Base-by-base conservation (phyloP, 148 eudicot species). In the Rhododendron williamsianum region DNA sequence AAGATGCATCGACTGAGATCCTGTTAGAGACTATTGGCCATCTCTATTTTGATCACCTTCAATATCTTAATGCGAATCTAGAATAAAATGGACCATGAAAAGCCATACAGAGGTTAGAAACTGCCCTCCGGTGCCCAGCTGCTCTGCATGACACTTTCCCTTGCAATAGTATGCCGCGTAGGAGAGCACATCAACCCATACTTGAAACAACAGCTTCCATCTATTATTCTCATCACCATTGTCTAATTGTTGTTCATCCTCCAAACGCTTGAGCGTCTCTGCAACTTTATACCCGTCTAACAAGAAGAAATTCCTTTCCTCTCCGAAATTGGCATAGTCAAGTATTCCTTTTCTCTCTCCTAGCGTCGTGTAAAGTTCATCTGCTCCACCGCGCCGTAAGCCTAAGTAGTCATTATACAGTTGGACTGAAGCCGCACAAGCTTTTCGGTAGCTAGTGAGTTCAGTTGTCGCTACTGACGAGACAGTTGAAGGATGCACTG, bases 121-220 rank as follows among this genome's bases (percentile, higher is more conserved):
- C 58, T 79, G 54, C 35, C 82, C 82, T 52, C 82, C 82, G 48
- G 27, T 25, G 48, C 82, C 82, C 52, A 79, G 54, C 56, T 45
- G 82, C 0, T 79, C 35, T 5, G 58, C 82, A 79, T 79, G 82
- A 23, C 15, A 13, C n/a, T 79, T 27, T 43, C 82, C 82, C 54
- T 79, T 23, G 35, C 82, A 0, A 21, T 79, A 15, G 3, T 4
- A 11, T 79, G 82, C 82, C 2, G 82, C 30, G 25, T 15, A 79
- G 27, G 35, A 79, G 25, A 79, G 60, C 58, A 79, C 35, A 46
- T 79, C 63, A 19, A 79, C 18, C 82, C 82, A 79, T 30, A 79
- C 10, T 30, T 6, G 13, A 6, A 79, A 79, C 82, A 79, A 43
- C 54, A 27, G 4, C 49, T 79, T 35, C 82, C 82, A 79, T 43